These are phyloP conservation scores for Skeletonema costatum DNA, from an alignment of 108 stramenopile genomes.

Conservation along the genomic window DNA sequence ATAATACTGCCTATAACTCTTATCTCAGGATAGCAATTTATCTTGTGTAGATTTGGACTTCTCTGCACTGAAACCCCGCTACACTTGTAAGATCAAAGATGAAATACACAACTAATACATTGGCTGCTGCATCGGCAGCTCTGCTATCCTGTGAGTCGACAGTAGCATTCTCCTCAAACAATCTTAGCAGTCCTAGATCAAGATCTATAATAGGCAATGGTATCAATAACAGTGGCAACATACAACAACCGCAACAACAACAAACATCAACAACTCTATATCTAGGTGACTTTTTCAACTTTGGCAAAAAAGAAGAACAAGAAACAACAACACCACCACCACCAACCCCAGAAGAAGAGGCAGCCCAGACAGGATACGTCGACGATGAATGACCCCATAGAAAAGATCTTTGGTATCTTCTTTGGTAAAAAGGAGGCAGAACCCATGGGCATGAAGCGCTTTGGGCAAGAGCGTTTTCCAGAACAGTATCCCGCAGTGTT, in stretches of 20 bases:
- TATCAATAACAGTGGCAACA: neutral
- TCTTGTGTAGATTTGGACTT: too few species aligned
- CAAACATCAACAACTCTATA: slow-evolving; percentile 10
- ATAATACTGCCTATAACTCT: too few species aligned
- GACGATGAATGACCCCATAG: slow-evolving; percentile 79
- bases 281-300: slow-evolving; percentile 49
- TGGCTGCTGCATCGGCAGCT: neutral
- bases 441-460: slow-evolving; percentile 54
- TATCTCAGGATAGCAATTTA: too few species aligned
- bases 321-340: neutral
- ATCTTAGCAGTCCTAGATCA: neutral
- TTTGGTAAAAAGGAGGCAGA: slow-evolving; percentile 80
- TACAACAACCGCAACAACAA: neutral
- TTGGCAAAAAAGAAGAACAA: slow-evolving; percentile 30
- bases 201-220: neutral
- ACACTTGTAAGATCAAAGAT: neutral
- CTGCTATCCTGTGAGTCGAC: neutral
- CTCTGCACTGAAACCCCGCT: too few species aligned
- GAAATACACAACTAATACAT: neutral
- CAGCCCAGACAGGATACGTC: slow-evolving; percentile 28
- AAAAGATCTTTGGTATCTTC: slow-evolving; percentile 85
- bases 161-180: neutral
- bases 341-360: slow-evolving; percentile 4
- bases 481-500: slow-evolving; percentile 85
- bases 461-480: slow-evolving; percentile 60